Conservation (phyloP, 805 yeast species). For the Priceomyces castillae region DNA sequence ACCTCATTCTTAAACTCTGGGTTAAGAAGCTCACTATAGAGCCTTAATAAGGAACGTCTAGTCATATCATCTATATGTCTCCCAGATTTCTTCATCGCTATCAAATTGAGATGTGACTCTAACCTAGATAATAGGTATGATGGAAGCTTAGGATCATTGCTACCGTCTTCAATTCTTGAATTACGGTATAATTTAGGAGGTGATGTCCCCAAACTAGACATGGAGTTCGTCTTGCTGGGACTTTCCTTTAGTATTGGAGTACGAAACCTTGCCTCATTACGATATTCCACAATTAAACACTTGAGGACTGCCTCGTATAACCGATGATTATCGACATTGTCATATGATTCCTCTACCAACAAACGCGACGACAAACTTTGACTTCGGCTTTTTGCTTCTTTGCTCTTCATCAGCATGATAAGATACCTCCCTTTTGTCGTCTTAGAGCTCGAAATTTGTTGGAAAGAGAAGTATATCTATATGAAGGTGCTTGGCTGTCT, state of each 20-base stretch:
- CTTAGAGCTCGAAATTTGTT: background rate
- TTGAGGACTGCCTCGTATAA: conserved; percentile 55
- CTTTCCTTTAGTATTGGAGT: conserved; percentile 19
- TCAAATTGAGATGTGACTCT: conserved; percentile 39
- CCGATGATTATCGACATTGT: conserved; percentile 20
- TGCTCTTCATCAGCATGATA: conserved; percentile 10
- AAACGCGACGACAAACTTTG: conserved; percentile 26
- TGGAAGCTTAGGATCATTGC: conserved; percentile 34
- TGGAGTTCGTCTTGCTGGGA: background rate
- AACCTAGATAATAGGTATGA: conserved; percentile 35
- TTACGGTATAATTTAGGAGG: conserved; percentile 13
- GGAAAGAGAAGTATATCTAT: no score
- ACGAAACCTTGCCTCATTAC: conserved; percentile 62
- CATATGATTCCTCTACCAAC: conserved; percentile 17
- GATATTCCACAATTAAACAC: conserved; percentile 55
- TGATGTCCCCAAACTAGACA: conserved; percentile 2
- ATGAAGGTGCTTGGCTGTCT: background rate
- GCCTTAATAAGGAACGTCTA: conserved; percentile 56
- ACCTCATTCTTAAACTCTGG: conserved; percentile 40
- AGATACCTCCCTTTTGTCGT: background rate
- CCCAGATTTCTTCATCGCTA: conserved; percentile 45
- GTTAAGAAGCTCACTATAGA: conserved; percentile 59
- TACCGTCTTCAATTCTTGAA: conserved; percentile 24
- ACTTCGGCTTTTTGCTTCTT: conserved; percentile 12
- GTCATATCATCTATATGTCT: conserved; percentile 44